These are phyloP conservation scores for Trichoderma parareesei DNA, from an alignment of 495 filamentous ascomycete species.

Conservation along the genomic window DNA sequence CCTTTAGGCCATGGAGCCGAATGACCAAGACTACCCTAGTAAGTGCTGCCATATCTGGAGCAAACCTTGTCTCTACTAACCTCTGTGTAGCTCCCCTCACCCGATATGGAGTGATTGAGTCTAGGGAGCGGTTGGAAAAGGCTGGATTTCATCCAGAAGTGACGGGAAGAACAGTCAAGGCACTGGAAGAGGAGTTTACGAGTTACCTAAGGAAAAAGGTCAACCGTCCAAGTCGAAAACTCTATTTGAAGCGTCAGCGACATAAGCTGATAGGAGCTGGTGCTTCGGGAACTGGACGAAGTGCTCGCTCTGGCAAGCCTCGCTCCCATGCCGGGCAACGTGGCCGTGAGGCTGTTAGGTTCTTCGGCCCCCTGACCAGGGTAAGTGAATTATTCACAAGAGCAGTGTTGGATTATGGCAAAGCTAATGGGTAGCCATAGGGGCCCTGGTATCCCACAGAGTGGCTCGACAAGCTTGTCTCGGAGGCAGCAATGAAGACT, in stretches of 20 bases:
- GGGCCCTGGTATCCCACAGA: too few species aligned
- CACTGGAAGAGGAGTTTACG: background rate
- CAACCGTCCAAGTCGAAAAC: background rate
- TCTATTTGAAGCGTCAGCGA: background rate
- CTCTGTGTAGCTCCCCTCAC: background rate
- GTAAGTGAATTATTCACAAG: too few species aligned
- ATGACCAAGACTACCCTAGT: background rate
- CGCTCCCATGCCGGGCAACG: too few species aligned
- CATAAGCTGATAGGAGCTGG: background rate
- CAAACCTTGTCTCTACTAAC: background rate
- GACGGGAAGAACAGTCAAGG: background rate
- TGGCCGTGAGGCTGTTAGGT: too few species aligned
- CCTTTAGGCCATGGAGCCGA: background rate
- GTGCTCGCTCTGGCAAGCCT: too few species aligned
- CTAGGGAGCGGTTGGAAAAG: background rate
- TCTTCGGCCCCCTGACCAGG: too few species aligned
- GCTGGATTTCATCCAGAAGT: background rate
- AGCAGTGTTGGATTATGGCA: too few species aligned
- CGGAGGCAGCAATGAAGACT: too few species aligned
- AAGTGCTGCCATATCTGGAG: background rate
- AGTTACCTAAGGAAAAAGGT: background rate
- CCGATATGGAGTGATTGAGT: background rate
- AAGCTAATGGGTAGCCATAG: too few species aligned
- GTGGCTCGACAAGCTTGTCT: too few species aligned
- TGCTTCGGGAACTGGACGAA: too few species aligned